Base-by-base conservation (phyloP, 306 rosid species). In the Castanea sativa region DNA sequence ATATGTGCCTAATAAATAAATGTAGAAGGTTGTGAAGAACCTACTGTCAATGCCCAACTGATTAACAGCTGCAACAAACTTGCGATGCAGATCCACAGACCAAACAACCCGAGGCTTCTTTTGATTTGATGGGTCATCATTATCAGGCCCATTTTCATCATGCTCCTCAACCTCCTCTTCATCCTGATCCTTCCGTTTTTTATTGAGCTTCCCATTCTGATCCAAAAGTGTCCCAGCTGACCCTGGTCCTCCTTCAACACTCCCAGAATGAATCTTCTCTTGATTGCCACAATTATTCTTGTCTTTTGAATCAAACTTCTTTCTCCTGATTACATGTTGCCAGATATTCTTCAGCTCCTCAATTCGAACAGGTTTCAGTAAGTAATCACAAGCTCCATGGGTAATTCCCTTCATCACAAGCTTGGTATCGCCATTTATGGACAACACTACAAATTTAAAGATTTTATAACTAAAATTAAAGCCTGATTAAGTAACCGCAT, bases 61-160 rank as follows among this genome's bases (percentile, higher is more conserved):
- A 80, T 91, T 87, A 82, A 96, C 99, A 61, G 99, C 97, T 5
- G 89, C 89, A 12, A 96, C 98, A 78, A 96, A 96, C 86, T 96
- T 96, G 86, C 93, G 88, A 78, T 96, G 99, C 82, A 96, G 90
- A 43, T 96, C 97, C 16, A 91, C 91, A 21, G 99, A 93, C 99
- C 99, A 93, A 87, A 96, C 99, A 67, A 96, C 99, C 38, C 99
- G 94, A 69, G 98, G 94, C 85, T 96, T 96, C 91, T 96, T 96
- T 85, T 91, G 99, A 59, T 89, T 1, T 5, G 96, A 87, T 0
- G 94, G 88, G 77, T 96, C 99, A 0, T 93, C 96, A 56, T 76
- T 84, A 10, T 92, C 98, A 49, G 84, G 82, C 55, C 68, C 97
- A 78, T 83, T 80, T 64, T 91, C 87, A 32, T 86, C 97, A 21